Evolutionary conservation across 306 rosid genomes (phyloP).

Genomic region (Fagus sylvatica): DNA sequence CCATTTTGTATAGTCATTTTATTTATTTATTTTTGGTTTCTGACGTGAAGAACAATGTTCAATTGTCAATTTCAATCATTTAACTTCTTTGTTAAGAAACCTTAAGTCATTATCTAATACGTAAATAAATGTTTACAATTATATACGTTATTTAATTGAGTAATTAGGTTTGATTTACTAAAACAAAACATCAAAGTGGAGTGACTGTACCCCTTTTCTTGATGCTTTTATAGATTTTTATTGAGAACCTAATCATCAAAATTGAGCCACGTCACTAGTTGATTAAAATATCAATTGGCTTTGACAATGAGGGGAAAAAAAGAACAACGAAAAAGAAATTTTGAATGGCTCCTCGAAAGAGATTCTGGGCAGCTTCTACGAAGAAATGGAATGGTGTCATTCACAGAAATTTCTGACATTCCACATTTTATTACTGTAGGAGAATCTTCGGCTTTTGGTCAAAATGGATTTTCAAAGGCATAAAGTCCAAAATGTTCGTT

Average conservation of each 20-base stretch:
- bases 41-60: background rate
- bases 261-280: background rate
- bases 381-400: too few relatives aligned
- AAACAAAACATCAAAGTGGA: too few relatives aligned
- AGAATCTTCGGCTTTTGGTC: slow-evolving; percentile 4
- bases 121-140: background rate
- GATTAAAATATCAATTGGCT: background rate
- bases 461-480: background rate
- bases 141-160: too few relatives aligned
- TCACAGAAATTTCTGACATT: background rate
- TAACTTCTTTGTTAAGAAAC: background rate
- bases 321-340: background rate
- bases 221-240: background rate
- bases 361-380: background rate
- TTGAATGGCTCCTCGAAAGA: background rate
- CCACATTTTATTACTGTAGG: background rate
- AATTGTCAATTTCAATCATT: background rate
- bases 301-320: background rate
- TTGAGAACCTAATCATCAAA: background rate
- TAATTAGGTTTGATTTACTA: too few relatives aligned
- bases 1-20: background rate
- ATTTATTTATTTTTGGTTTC: background rate
- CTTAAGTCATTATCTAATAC: background rate
- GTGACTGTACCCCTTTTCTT: background rate
- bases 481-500: slow-evolving; percentile 1